Base-by-base conservation (phyloP, 2,329 filamentous ascomycete genomes). In the Pleurostoma richardsiae region DNA sequence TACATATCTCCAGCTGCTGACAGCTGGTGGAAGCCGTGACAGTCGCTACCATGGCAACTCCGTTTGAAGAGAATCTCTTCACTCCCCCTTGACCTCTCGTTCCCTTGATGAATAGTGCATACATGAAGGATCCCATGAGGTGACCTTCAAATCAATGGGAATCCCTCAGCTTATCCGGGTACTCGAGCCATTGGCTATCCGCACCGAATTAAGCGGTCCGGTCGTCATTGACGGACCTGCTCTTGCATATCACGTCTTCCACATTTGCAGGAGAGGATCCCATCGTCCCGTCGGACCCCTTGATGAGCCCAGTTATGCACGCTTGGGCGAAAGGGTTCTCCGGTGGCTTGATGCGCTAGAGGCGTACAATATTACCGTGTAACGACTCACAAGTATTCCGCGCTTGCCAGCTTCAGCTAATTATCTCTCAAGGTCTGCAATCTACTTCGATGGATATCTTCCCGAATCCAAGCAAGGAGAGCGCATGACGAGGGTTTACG, bases 361-460 rank as follows among this genome's bases (percentile, higher is more conserved):
- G 40, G 45, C 31, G 10, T 31, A 38, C 10, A 51, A 50, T 3
- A 54, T 50, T 5, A 42, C 41, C 39, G 43, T 56, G 54, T 52
- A 43, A 29, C 26, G 19, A 7, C 26, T 19, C 27, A 10, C 39
- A 44, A 39, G 43, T n/a, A 45, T 39, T 41, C 36, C 30, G 47
- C 58, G 8, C 33, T 36, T 55, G 54, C 45, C 39, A 11, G 44
- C 42, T 53, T 29, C 51, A 62, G 33, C 33, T 36, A 36, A 62
- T 41, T 33, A 39, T 31, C 43, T 19, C 19, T 8, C 30, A 54
- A 88, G 83, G 54, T 69, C 79, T 48, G 80, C 76, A 41, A 86
- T 96, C 45, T 90, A 86, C 61, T 96, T 97, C 57, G 92, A 97
- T 63, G 90, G 90, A 10, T 84, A 81, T 47, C 73, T 97, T 1